Evolutionary conservation across 176 grass and related monocot genomes (phyloP), one percentile per base, ranked within the genome.

Genomic region (Pontederia crassipes): DNA sequence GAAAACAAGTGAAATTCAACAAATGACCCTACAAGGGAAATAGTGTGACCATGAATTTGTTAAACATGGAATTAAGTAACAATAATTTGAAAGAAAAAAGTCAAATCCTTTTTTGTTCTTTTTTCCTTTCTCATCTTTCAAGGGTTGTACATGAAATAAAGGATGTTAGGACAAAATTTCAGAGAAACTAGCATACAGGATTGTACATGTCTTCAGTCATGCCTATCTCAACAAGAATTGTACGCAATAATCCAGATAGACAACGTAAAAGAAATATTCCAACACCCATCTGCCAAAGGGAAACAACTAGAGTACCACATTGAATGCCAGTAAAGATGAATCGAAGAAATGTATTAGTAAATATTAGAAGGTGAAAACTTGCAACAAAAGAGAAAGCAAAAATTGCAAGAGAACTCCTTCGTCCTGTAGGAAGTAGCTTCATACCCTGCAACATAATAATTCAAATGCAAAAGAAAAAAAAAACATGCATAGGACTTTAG

Each of bases 131-230:
- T 24, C 20, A 24, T 0, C 20, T 24, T 24, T 24, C 20, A 24
- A 24, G 20, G 20, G 20, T 24, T n/a, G n/a, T n/a, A n/a, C n/a
- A n/a, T n/a, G n/a, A n/a, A n/a, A n/a, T 24, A 24, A 24, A 24
- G 20, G 20, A 24, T 24, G 20, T 24, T 24, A 24, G 20, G 20
- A 24, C 20, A 18, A 20, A 59, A 29, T 17, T 14, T 56, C 9
- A 64, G 16, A 67, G 78, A 65, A 88, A 90, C 87, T 88, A 88
- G 90, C 92, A 96, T 96, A 96, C 92, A 96, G 87, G 92, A 82
- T 90, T 87, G 83, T 90, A 83, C 92, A 96, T 89, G 50, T 96
- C 92, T 90, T 96, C 92, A 9, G 76, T 65, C 59, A 96, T 90
- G 75, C 92, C 92, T 64, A 96, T 82, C 80, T 88, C 92, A 61